Conservation (phyloP, 495 filamentous ascomycete genomes). For the Podospora pseudopauciseta region DNA sequence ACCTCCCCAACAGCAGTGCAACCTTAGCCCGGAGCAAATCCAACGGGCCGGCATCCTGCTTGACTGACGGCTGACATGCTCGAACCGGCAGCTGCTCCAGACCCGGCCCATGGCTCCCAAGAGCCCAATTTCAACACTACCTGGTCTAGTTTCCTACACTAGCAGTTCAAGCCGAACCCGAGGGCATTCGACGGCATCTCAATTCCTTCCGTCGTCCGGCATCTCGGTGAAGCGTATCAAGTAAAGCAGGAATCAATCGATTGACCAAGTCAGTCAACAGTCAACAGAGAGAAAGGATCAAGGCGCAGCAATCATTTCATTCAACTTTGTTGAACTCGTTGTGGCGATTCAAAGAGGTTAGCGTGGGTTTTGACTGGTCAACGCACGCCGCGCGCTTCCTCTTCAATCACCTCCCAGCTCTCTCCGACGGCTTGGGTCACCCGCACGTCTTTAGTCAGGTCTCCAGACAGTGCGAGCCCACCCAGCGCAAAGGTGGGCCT, state of each 20-base stretch:
- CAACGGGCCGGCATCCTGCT: neutral
- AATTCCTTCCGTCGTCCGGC: too few species aligned
- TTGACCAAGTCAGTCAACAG: neutral
- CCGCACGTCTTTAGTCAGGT: conserved; percentile 4
- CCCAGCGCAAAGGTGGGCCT: neutral
- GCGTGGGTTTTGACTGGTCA: neutral
- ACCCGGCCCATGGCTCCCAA: neutral
- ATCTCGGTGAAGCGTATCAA: too few species aligned
- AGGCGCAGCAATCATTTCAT: neutral
- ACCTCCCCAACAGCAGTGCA: neutral
- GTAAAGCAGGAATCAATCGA: neutral
- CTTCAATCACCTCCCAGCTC: neutral
- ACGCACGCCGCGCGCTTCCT: neutral
- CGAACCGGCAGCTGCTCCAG: conserved; percentile 1
- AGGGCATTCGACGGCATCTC: neutral
- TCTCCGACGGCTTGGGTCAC: conserved; percentile 24
- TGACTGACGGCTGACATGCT: neutral
- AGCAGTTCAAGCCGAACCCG: neutral
- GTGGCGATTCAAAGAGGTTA: neutral
- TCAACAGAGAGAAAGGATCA: neutral
- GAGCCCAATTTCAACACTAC: neutral
- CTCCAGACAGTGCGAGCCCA: conserved; percentile 3
- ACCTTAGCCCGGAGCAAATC: neutral
- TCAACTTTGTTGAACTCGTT: neutral
- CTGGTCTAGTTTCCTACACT: neutral